Base-by-base conservation (phyloP, 768 basidiomycete species). In the Boletus pseudopeckii region DNA sequence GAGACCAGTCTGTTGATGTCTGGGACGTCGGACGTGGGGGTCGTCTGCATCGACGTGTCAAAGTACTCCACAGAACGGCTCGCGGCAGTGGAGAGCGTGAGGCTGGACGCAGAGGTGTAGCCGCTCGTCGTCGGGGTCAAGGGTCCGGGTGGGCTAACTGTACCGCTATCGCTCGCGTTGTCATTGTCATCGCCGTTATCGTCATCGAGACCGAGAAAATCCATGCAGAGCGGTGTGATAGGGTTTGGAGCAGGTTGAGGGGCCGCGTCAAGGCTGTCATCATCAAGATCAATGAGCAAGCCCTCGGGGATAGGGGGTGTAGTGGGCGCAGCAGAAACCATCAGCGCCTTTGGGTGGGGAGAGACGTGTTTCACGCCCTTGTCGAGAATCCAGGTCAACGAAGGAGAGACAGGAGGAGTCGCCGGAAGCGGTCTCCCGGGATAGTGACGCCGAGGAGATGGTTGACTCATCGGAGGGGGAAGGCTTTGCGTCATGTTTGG, bases 1-100 rank as follows among this genome's bases (percentile, higher is more conserved):
- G 85, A 77, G 15, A 84, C 75, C 22, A 88, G 71, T 11, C 85
- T 67, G 63, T 85, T 85, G 47, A 91, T 73, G 62, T 88, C 86
- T 17, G 86, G 84, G 53, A 78, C 68, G 33, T 64, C 64, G 11
- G 61, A 65, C 55, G 53, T 61, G 26, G 64, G 67, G 6, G 74
- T 71, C 30, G 68, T 70, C 48, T 62, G 62, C 60, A 59, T 58
- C 37, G 68, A 59, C 22, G 66, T 58, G 18, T 65, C 58, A 56
- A 66, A 66, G 52, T 49, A 66, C 50, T 66, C 65, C 4, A 66
- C 65, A 0, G 66, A 67, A 28, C 60, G 54, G 11, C 59, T 67
- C 26, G 56, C 56, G 0, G 56, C 42, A 1, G 64, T 66, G 18
- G 64, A 63, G 18, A 70, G 64, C 1, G 69, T 64, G 28, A 69